phyloP scores from a whole-genome alignment of 2,329 filamentous ascomycete species.

The Aspergillus tubingensis region DNA sequence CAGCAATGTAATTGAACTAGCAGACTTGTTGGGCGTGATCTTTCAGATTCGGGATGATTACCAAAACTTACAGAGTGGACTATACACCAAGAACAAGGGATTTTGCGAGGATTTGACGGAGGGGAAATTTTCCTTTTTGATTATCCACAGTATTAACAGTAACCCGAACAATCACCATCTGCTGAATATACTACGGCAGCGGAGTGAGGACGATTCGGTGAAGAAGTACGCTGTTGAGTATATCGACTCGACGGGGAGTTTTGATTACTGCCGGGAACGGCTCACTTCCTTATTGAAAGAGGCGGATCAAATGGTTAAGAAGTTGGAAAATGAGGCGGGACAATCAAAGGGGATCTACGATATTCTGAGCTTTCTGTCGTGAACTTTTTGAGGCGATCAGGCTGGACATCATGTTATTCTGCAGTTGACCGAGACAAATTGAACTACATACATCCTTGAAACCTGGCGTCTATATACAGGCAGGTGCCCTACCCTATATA shows the following conservation, averaged over 20 bases:
- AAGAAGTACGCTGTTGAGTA: slow-evolving; percentile 84
- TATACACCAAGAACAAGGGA: slow-evolving; percentile 83
- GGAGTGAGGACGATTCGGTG: slow-evolving; percentile 76
- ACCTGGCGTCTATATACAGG: no score
- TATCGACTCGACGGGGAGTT: slow-evolving; percentile 83
- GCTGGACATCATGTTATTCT: no score
- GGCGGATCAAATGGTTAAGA: neutral
- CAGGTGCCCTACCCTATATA: no score
- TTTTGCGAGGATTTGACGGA: slow-evolving; percentile 91
- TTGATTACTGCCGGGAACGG: slow-evolving; percentile 61
- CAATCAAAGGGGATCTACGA: neutral
- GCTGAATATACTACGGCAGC: slow-evolving; percentile 86
- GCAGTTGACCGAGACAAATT: no score
- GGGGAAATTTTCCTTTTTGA: slow-evolving; percentile 91
- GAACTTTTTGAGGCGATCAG: no score
- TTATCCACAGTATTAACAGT: slow-evolving; percentile 81
- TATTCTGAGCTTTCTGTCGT: neutral
- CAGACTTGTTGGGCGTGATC: slow-evolving; percentile 52
- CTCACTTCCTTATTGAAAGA: neutral
- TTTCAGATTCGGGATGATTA: slow-evolving; percentile 66
- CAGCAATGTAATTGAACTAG: slow-evolving; percentile 57
- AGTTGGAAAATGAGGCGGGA: neutral
- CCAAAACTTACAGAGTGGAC: slow-evolving; percentile 66
- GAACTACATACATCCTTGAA: no score
- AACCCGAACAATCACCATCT: slow-evolving; percentile 63